Evolutionary conservation across 805 yeast genomes (phyloP).

Genomic region (Yamadazyma kitorensis): DNA sequence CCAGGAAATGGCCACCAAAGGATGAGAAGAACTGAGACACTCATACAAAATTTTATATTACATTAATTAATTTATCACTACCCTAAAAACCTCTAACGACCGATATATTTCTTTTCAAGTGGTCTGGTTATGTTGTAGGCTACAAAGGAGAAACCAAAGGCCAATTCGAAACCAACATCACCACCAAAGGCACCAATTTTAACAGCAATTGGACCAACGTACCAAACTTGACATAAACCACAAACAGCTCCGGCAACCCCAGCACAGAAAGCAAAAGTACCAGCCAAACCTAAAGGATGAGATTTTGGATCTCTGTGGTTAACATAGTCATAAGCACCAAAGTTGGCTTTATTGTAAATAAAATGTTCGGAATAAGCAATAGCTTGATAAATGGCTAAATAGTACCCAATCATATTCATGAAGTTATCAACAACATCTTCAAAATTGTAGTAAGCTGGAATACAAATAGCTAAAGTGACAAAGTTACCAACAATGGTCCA

Average conservation of each 20-base stretch:
- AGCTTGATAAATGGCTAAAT: constrained; percentile 80
- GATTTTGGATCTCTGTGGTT: constrained; percentile 55
- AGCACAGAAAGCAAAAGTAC: constrained; percentile 70
- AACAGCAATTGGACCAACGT: constrained; percentile 63
- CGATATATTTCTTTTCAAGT: constrained; percentile 63
- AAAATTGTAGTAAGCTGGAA: constrained; percentile 82
- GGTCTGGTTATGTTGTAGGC: constrained; percentile 59
- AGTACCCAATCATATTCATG: constrained; percentile 90
- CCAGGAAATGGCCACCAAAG: no score
- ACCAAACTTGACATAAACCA: constrained; percentile 90
- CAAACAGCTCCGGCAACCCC: constrained; percentile 84
- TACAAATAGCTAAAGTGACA: constrained; percentile 78
- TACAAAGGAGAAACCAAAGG: constrained; percentile 61
- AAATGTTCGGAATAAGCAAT: constrained; percentile 81
- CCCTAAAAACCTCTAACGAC: constrained; percentile 40
- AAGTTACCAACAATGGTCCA: constrained; percentile 81
- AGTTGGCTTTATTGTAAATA: constrained; percentile 64
- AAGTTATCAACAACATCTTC: constrained; percentile 73
- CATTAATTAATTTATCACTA: no score
- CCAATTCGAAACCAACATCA: constrained; percentile 84
- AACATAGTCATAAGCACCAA: constrained; percentile 57
- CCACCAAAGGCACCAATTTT: constrained; percentile 70
- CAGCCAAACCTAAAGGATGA: constrained; percentile 78
- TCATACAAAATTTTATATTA: no score
- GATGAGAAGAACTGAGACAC: no score